Conservation (phyloP, 2,329 filamentous ascomycete genomes). For the Penicillium digitatum region DNA sequence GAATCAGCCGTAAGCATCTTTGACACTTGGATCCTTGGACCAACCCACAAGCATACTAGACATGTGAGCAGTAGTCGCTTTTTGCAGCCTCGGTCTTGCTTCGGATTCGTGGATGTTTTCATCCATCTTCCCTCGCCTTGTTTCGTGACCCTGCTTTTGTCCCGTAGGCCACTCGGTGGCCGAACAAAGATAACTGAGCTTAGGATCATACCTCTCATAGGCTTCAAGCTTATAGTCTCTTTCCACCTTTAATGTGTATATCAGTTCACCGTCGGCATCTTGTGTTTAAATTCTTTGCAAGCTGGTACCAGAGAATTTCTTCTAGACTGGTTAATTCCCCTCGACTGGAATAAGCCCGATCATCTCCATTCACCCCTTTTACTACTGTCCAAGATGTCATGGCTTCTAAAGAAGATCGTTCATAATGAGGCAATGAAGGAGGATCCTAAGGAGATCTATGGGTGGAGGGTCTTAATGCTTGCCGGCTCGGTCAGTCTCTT, state of each 20-base stretch:
- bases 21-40: background rate
- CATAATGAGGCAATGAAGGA: slow-evolving; percentile 68
- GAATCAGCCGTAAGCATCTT: background rate
- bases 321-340: slow-evolving; percentile 3
- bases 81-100: background rate
- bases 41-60: background rate
- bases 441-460: slow-evolving; percentile 65
- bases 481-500: slow-evolving; percentile 51
- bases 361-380: slow-evolving; percentile 10
- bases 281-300: background rate
- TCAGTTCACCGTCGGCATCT: slow-evolving; percentile 11
- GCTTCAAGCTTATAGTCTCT: background rate
- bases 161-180: slow-evolving; percentile 7
- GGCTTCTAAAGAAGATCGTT: slow-evolving; percentile 54
- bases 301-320: background rate
- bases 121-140: slow-evolving; percentile 12
- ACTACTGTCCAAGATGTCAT: slow-evolving; percentile 33
- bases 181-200: slow-evolving; percentile 7
- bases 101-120: slow-evolving; percentile 25
- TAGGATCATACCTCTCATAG: slow-evolving; percentile 6
- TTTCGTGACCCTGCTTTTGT: background rate
- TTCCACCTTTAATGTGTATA: background rate
- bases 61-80: background rate
- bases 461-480: slow-evolving; percentile 63
- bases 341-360: slow-evolving; percentile 15